These are phyloP conservation scores for Cajanus cajan DNA, from an alignment of 306 rosid genomes.

Conservation along the genomic window DNA sequence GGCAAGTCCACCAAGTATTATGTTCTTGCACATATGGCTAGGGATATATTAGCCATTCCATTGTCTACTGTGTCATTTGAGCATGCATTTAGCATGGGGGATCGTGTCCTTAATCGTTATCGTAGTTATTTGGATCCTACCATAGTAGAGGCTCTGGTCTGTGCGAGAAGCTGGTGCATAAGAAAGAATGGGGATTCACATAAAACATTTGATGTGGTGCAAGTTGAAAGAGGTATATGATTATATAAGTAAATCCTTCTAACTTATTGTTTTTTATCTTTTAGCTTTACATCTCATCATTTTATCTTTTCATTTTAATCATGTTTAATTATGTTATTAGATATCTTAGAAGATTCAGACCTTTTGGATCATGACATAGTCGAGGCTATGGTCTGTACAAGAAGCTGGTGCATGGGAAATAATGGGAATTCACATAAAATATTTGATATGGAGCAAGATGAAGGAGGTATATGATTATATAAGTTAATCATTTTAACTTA, in stretches of 20 bases:
- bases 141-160: not conserved
- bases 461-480: not conserved
- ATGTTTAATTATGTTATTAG: not conserved
- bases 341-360: too few species aligned
- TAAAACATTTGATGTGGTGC: not conserved
- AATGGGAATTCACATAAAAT: not conserved
- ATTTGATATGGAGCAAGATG: not conserved
- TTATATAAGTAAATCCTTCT: not conserved
- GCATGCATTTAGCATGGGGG: not conserved
- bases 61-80: not conserved
- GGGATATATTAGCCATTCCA: not conserved
- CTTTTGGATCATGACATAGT: not conserved
- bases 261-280: not conserved
- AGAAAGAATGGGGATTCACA: not conserved
- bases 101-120: not conserved
- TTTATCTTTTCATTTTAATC: not conserved
- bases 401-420: not conserved
- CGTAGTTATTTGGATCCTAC: not conserved
- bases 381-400: not conserved
- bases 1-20: not conserved
- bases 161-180: not conserved
- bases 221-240: not conserved
- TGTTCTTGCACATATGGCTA: not conserved
- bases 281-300: not conserved
- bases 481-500: not conserved